Evolutionary conservation across 1,284 basidiomycete genomes (phyloP), one percentile per base, ranked within the genome.

Genomic region (Melanopsichium pennsylvanicum): DNA sequence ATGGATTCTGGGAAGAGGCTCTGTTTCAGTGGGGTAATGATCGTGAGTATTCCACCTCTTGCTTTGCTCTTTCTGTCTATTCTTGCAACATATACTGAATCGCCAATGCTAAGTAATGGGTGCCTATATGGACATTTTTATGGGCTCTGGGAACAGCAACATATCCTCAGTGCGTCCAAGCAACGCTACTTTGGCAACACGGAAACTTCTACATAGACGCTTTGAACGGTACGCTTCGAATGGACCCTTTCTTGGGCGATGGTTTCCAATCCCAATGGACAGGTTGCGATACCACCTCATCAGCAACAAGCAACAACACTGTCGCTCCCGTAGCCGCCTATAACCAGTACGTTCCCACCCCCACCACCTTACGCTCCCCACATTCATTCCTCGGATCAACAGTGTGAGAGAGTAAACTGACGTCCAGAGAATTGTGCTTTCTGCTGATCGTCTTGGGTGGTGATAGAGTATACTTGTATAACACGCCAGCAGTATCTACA

Each of bases 161-260:
- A 15, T 23, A 50, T 18, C 56, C 56, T 2, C 31, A 58, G n/a
- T 58, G 56, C 48, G 41, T 44, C 3, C 34, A 47, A 12, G 56
- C 56, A 8, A 45, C 43, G 5, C 43, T 58, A 0, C 42, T 58
- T 22, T 58, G 56, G 56, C 56, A 58, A 25, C 56, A 58, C 48
- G 56, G 56, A 40, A 58, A 58, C 38, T 58, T 50, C 19, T 51
- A 47, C 16, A 16, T 58, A 36, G 26, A 51, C 27, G 36, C 56
- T 6, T n/a, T 25, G 32, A 58, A 58, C 43, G 56, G 56, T 33
- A 58, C 56, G 4, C 56, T 58, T 18, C 56, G 56, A 18, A 44
- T 58, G 41, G 56, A 58, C 9, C 56, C 56, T 10, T 58, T 58
- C 48, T 58, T 32, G 42, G 56, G 56, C 2, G 56, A 58, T 16